Evolutionary conservation across 768 basidiomycete species (phyloP).

Genomic region (Kwoniella sp.): DNA sequence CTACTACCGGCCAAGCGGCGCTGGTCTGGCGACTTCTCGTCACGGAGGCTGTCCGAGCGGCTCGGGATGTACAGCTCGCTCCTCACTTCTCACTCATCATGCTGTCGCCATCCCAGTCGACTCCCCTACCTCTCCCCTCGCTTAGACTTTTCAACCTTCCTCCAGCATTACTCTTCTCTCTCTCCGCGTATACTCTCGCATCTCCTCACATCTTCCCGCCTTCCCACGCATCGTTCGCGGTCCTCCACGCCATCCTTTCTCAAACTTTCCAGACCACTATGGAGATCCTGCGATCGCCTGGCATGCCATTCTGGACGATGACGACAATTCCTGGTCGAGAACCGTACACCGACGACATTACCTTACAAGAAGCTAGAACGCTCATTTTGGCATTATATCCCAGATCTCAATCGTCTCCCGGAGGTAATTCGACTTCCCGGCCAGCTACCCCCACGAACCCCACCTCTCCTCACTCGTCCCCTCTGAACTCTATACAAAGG

Average conservation of each 20-base stretch:
- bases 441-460: conserved; percentile 48
- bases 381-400: conserved; percentile 53
- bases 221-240: conserved; percentile 30
- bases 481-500: conserved; percentile 42
- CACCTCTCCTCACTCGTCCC: conserved; percentile 47
- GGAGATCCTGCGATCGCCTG: conserved; percentile 40
- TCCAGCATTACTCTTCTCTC: conserved; percentile 44
- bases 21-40: conserved; percentile 54
- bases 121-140: conserved; percentile 44
- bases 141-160: conserved; percentile 47
- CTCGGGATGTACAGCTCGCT: conserved; percentile 53
- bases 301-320: conserved; percentile 42
- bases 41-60: conserved; percentile 50
- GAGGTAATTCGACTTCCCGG: conserved; percentile 26
- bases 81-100: conserved; percentile 53
- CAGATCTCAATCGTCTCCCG: conserved; percentile 32
- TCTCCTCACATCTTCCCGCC: conserved; percentile 43
- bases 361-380: conserved; percentile 48
- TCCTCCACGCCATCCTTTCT: conserved; percentile 34
- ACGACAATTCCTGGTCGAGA: conserved; percentile 30
- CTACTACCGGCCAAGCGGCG: conserved; percentile 42
- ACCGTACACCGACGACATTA: conserved; percentile 45
- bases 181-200: conserved; percentile 47
- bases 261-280: conserved; percentile 43
- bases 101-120: conserved; percentile 39